Evolutionary conservation across 768 basidiomycete genomes (phyloP).

Genomic region (Amanita exitialis): DNA sequence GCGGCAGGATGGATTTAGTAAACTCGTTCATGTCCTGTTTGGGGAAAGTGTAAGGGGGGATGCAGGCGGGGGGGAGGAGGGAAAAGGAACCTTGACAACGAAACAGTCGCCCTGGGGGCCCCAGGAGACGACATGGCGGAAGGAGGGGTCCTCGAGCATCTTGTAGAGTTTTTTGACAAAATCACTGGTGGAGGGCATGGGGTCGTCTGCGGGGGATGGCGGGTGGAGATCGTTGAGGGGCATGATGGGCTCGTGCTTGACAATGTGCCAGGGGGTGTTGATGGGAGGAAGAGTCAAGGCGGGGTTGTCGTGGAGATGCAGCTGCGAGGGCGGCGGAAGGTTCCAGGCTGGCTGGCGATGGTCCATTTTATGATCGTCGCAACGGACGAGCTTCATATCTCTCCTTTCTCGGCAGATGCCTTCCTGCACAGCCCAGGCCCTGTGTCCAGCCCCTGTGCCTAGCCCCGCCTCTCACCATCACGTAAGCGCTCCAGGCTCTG

Average conservation of each 20-base stretch:
- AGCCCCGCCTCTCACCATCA: not conserved
- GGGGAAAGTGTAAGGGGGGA: not conserved
- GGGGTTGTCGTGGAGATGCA: not conserved
- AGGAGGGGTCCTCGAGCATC: conserved; percentile 79
- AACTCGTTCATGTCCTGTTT: conserved; percentile 84
- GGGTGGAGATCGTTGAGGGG: not conserved
- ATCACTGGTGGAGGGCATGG: conserved; percentile 82
- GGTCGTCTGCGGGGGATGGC: conserved; percentile 39
- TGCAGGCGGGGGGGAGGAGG: not conserved
- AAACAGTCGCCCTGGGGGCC: conserved; percentile 80
- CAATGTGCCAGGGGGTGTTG: not conserved
- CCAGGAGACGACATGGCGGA: conserved; percentile 74
- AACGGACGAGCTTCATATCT: not conserved
- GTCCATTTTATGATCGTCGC: not conserved
- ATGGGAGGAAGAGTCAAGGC: conserved; percentile 4
- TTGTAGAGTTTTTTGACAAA: conserved; percentile 95
- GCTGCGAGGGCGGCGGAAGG: conserved; percentile 6
- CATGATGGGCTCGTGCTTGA: not conserved
- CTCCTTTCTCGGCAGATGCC: not conserved
- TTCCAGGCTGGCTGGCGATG: conserved; percentile 1
- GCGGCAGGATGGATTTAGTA: conserved; percentile 81
- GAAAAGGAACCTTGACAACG: conserved; percentile 56
- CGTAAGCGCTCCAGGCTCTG: not conserved
- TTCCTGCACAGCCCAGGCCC: not conserved
- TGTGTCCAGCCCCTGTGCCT: not conserved